phyloP scores from a whole-genome alignment of 108 stramenopile species.

The Pseudonitzschia pungens region DNA sequence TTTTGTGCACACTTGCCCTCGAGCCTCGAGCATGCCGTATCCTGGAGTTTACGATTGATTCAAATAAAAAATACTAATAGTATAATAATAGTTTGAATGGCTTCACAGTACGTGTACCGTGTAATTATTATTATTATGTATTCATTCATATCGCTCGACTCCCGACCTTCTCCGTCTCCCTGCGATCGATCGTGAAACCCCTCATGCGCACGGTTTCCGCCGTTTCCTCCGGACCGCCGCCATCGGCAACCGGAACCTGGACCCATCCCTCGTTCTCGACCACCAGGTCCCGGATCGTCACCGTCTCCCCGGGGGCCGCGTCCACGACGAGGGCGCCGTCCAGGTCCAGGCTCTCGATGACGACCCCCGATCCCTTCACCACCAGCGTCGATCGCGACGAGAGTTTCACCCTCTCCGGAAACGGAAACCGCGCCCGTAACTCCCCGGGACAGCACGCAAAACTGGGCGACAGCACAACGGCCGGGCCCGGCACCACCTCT shows the following conservation, averaged over 20 bases:
- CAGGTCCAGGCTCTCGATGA: slow-evolving; percentile 78
- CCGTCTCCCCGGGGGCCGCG: slow-evolving; percentile 55
- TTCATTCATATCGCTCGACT: background rate
- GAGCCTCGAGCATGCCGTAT: too few species aligned
- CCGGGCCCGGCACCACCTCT: slow-evolving; percentile 66
- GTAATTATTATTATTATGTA: too few species aligned
- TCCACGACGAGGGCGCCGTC: slow-evolving; percentile 84
- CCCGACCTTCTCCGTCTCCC: slow-evolving; percentile 33
- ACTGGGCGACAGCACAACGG: slow-evolving; percentile 75
- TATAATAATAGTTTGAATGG: too few species aligned
- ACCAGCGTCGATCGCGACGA: slow-evolving; percentile 79
- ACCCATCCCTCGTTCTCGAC: slow-evolving; percentile 84
- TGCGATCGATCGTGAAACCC: slow-evolving; percentile 55
- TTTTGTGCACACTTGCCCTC: too few species aligned
- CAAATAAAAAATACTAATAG: too few species aligned
- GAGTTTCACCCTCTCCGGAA: slow-evolving; percentile 73
- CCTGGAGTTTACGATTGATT: too few species aligned
- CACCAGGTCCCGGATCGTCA: slow-evolving; percentile 50
- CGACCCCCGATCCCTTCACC: slow-evolving; percentile 67
- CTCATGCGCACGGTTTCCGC: slow-evolving; percentile 75
- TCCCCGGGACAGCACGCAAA: slow-evolving; percentile 72
- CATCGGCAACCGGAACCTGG: slow-evolving; percentile 28
- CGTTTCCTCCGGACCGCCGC: slow-evolving; percentile 18
- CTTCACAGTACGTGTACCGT: too few species aligned
- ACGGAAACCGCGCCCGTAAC: slow-evolving; percentile 61